Percentiles rank a stretch among this genome's conserved stretches.
Evolutionary conservation across 352 stramenopile genomes (phyloP).

Genomic region (Globisporangium cylindrosporum): DNA sequence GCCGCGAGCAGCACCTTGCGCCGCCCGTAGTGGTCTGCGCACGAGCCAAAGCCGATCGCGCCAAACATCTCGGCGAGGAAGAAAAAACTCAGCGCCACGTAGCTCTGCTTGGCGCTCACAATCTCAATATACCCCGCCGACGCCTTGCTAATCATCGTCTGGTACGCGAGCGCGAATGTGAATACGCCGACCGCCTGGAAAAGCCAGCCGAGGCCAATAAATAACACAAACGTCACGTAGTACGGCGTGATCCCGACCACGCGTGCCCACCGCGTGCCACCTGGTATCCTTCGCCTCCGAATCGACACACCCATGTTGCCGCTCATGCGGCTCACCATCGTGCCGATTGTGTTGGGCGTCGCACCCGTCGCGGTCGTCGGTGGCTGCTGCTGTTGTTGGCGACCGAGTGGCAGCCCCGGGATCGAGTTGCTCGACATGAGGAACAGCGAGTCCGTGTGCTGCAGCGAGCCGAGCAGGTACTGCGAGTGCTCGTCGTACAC

Average conservation of each 20-base stretch:
- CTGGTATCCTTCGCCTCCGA: conserved; percentile 15
- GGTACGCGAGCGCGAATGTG: conserved; percentile 16
- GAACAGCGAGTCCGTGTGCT: conserved; percentile 21
- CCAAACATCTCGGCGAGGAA: conserved; percentile 50
- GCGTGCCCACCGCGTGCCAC: conserved; percentile 21
- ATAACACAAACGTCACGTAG: conserved; percentile 41
- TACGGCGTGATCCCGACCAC: conserved; percentile 39
- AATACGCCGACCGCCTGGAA: conserved; percentile 40
- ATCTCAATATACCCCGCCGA: conserved; percentile 3
- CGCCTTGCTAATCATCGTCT: conserved; percentile 8
- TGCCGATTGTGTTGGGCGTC: background rate
- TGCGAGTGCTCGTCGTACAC: conserved; percentile 45
- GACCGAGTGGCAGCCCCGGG: conserved; percentile 5
- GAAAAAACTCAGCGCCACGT: conserved; percentile 32
- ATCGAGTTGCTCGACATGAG: conserved; percentile 10
- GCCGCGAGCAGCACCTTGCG: conserved; percentile 38
- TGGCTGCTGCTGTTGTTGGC: background rate
- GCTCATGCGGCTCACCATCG: conserved; percentile 7
- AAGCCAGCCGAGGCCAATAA: conserved; percentile 49
- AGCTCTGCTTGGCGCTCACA: conserved; percentile 10
- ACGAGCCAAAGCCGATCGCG: conserved; percentile 42
- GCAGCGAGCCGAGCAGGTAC: conserved; percentile 39
- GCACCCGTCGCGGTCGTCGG: background rate
- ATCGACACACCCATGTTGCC: conserved; percentile 22
- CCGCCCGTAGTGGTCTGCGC: conserved; percentile 59